Evolutionary conservation across 371 early-diverging fungal species (phyloP).

Genomic region (Lichtheimia ramosa): DNA sequence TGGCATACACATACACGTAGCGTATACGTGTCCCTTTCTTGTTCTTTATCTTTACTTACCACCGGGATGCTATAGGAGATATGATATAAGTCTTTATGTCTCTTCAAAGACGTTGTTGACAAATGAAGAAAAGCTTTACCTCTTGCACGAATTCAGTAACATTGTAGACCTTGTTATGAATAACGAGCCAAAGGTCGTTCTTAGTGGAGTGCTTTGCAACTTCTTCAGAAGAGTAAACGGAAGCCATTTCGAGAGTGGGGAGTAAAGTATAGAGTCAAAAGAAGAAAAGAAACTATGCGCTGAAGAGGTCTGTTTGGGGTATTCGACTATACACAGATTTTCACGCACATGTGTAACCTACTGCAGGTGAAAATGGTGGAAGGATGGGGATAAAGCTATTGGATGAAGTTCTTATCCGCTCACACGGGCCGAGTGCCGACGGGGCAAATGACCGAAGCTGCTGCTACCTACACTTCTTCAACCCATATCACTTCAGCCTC

Average conservation of each 20-base stretch:
- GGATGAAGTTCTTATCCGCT: neutral
- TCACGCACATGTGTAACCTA: too few relatives aligned
- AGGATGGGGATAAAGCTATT: too few relatives aligned
- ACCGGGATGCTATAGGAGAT: constrained; percentile 42
- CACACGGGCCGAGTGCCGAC: neutral
- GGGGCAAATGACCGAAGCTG: too few relatives aligned
- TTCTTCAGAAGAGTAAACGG: constrained; percentile 51
- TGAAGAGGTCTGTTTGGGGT: constrained; percentile 1
- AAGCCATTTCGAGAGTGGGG: constrained; percentile 16
- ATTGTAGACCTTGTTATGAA: constrained; percentile 87
- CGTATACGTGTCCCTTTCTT: neutral
- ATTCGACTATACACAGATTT: neutral
- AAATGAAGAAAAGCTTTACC: constrained; percentile 29
- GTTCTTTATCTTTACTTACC: constrained; percentile 26
- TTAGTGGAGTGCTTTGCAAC: constrained; percentile 60
- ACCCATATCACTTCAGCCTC: too few relatives aligned
- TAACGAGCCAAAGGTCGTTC: constrained; percentile 65
- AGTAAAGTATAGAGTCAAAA: constrained; percentile 6
- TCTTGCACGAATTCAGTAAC: constrained; percentile 76
- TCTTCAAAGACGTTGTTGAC: neutral
- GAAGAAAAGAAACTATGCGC: constrained; percentile 5
- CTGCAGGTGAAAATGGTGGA: too few relatives aligned
- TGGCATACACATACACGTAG: neutral
- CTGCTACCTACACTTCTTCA: too few relatives aligned
- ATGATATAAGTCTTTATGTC: neutral